Evolutionary conservation across 1,139 yeast genomes (phyloP).

Genomic region (Debaryomycetaceae sp.): DNA sequence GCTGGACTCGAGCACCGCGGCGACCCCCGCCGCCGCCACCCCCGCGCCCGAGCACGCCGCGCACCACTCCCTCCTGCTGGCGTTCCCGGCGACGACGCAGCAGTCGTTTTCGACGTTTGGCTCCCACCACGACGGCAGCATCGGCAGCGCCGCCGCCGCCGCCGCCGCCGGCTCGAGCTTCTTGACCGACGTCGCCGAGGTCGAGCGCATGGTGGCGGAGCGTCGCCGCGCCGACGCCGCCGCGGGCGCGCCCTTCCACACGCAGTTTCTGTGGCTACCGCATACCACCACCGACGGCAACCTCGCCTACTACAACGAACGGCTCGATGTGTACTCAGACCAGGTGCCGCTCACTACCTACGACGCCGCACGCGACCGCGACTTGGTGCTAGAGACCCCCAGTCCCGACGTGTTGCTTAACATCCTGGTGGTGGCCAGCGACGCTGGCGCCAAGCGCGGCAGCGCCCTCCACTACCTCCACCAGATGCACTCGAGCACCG

Average conservation of each 20-base stretch:
- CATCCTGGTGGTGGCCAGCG: constrained; percentile 16
- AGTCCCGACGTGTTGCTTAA: constrained; percentile 22
- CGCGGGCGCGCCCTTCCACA: constrained; percentile 17
- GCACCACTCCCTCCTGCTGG: not conserved
- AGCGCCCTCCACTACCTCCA: not conserved
- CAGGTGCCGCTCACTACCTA: constrained; percentile 44
- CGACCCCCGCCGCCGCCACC: constrained; percentile 5
- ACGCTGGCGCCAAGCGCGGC: too few relatives aligned
- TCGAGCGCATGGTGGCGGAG: constrained; percentile 32
- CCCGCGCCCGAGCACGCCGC: not conserved
- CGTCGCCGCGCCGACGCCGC: too few relatives aligned
- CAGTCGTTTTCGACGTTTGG: not conserved
- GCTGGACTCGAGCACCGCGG: constrained; percentile 4
- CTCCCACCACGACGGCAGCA: not conserved
- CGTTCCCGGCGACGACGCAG: not conserved
- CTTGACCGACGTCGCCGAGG: constrained; percentile 28
- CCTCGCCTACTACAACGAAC: constrained; percentile 54
- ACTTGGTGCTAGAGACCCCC: constrained; percentile 23
- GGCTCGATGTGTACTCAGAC: constrained; percentile 53
- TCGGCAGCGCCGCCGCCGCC: not conserved
- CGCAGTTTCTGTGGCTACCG: constrained; percentile 45
- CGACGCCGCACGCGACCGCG: constrained; percentile 4
- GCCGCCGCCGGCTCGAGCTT: constrained; percentile 1
- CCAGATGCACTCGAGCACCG: not conserved
- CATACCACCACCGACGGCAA: constrained; percentile 53